Conservation (phyloP, 163 green algal species). For the Volvox carteri region DNA sequence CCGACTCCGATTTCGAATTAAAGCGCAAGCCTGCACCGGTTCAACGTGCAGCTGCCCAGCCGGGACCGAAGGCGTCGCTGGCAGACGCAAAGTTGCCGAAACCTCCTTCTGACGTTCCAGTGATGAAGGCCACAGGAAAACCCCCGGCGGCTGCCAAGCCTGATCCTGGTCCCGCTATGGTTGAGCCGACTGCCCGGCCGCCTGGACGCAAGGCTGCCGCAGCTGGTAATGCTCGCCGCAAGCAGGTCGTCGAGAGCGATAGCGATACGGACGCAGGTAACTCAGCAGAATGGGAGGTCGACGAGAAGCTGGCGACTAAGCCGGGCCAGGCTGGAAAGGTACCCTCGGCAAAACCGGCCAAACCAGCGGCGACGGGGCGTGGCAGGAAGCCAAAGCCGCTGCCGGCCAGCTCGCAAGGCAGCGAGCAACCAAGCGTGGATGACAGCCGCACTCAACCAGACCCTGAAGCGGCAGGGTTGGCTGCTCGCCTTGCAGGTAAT, state of each 20-base stretch:
- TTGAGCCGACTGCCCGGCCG: neutral
- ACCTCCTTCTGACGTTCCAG: constrained; percentile 20
- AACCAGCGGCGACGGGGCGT: constrained; percentile 46
- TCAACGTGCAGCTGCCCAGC: constrained; percentile 35
- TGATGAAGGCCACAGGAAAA: constrained; percentile 22
- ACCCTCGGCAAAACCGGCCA: neutral
- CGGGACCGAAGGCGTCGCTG: constrained; percentile 55
- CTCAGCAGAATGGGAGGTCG: neutral
- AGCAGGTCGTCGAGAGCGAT: constrained; percentile 21
- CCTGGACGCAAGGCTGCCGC: constrained; percentile 26
- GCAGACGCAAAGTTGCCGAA: constrained; percentile 29
- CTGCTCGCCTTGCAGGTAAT: constrained; percentile 59
- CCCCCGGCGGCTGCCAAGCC: constrained; percentile 55
- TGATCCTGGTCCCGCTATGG: constrained; percentile 43
- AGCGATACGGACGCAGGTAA: constrained; percentile 13
- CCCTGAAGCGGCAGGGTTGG: constrained; percentile 24
- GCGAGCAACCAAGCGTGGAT: constrained; percentile 37
- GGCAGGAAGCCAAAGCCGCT: constrained; percentile 44
- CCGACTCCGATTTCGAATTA: constrained; percentile 57
- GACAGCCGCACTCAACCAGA: constrained; percentile 16
- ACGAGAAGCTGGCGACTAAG: constrained; percentile 18
- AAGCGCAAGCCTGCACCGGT: constrained; percentile 56
- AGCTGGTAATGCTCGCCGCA: neutral
- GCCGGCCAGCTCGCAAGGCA: constrained; percentile 29
- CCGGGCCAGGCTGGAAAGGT: neutral